Conservation (phyloP, 495 filamentous ascomycete genomes). For the Lepraria neglecta region DNA sequence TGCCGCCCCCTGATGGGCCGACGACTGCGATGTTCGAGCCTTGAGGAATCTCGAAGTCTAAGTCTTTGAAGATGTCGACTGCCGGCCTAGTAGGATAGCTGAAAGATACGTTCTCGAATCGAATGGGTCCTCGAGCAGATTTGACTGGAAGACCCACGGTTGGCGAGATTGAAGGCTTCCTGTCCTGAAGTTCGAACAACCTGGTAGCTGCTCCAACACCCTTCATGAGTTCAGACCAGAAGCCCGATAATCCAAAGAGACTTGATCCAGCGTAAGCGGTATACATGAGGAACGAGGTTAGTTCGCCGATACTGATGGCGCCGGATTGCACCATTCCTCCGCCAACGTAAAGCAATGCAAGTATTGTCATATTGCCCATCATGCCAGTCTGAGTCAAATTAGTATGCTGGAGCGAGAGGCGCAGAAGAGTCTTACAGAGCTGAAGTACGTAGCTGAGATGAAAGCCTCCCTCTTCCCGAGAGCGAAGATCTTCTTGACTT, state of each 20-base stretch:
- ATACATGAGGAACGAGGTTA: constrained; percentile 98
- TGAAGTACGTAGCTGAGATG: constrained; percentile 87
- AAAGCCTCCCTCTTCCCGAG: constrained; percentile 80
- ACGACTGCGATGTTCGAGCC: constrained; percentile 95
- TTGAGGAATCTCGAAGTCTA: constrained; percentile 85
- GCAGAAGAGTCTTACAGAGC: constrained; percentile 42
- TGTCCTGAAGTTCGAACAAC: constrained; percentile 92
- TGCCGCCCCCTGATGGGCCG: constrained; percentile 89
- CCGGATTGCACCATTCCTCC: constrained; percentile 83
- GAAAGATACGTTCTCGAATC: constrained; percentile 77
- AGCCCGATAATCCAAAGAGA: constrained; percentile 87
- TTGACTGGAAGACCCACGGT: constrained; percentile 70
- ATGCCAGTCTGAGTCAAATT: constrained; percentile 58
- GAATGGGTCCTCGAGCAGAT: constrained; percentile 80
- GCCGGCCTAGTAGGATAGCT: constrained; percentile 87
- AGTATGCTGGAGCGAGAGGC: constrained; percentile 14
- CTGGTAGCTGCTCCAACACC: constrained; percentile 92
- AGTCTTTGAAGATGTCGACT: constrained; percentile 80
- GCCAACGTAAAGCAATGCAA: constrained; percentile 86
- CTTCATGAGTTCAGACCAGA: constrained; percentile 98
- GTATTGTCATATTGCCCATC: constrained; percentile 90
- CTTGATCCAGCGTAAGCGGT: constrained; percentile 86
- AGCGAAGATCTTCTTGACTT: constrained; percentile 84
- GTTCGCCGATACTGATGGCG: constrained; percentile 79
- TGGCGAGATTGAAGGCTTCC: constrained; percentile 75